Evolutionary conservation across 441 rosid genomes (phyloP).

Genomic region (Populus tomentosa): DNA sequence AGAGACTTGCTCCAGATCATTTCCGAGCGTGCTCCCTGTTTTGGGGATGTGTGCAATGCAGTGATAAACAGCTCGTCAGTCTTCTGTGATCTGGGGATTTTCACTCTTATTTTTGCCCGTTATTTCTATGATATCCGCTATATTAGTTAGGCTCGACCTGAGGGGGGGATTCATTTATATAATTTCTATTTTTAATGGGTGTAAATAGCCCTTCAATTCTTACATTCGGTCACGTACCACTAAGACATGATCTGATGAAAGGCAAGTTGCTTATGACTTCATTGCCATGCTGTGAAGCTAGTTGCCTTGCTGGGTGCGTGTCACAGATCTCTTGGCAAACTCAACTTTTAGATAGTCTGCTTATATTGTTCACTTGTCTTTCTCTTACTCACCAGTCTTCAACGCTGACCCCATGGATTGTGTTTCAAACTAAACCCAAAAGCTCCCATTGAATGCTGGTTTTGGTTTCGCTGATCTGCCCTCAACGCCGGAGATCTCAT

Average conservation of each 20-base stretch:
- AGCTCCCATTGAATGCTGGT: no score
- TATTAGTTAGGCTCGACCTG: conserved; percentile 6
- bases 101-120: neutral
- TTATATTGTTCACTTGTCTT: neutral
- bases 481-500: neutral
- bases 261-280: neutral
- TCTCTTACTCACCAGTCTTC: neutral
- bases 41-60: neutral
- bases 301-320: neutral
- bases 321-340: neutral
- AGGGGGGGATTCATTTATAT: neutral
- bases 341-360: neutral
- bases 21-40: neutral
- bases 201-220: neutral
- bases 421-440: neutral
- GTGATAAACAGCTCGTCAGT: neutral
- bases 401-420: neutral
- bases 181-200: neutral
- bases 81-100: neutral
- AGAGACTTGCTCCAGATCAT: neutral
- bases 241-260: neutral
- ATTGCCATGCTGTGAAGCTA: neutral
- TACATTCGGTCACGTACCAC: neutral
- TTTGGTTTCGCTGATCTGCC: neutral
- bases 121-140: conserved; percentile 5